phyloP scores from a whole-genome alignment of 176 grass and related monocot species.

The Calamus simplicifolius region DNA sequence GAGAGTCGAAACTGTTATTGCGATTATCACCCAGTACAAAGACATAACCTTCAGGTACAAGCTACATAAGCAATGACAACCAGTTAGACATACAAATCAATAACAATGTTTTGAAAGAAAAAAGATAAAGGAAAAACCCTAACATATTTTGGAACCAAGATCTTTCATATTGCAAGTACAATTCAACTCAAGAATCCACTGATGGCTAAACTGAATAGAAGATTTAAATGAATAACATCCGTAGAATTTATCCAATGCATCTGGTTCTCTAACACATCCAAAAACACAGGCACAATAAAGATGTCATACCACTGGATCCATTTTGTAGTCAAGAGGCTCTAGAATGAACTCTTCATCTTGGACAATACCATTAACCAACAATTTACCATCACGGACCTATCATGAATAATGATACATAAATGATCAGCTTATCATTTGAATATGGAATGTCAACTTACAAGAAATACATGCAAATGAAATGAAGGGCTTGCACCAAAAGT shows the following conservation, averaged over 20 bases:
- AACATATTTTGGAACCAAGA: too few relatives aligned
- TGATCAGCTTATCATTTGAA: slow-evolving; percentile 15
- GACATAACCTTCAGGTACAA: slow-evolving; percentile 64
- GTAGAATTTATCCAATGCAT: too few relatives aligned
- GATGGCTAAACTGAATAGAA: too few relatives aligned
- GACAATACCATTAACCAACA: slow-evolving; percentile 69
- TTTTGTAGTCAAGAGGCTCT: slow-evolving; percentile 65
- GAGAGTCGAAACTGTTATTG: slow-evolving; percentile 94
- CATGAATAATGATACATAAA: background rate
- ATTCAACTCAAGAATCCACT: too few relatives aligned
- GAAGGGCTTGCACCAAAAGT: slow-evolving; percentile 33
- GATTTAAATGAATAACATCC: too few relatives aligned
- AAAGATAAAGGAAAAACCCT: too few relatives aligned
- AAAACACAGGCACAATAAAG: background rate
- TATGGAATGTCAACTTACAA: slow-evolving; percentile 2
- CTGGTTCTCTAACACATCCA: too few relatives aligned
- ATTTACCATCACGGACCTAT: slow-evolving; percentile 74
- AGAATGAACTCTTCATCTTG: slow-evolving; percentile 81
- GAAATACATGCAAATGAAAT: slow-evolving; percentile 1
- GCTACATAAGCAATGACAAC: slow-evolving; percentile 31
- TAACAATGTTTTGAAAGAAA: too few relatives aligned
- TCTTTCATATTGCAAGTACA: too few relatives aligned
- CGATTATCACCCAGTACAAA: slow-evolving; percentile 95
- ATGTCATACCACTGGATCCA: slow-evolving; percentile 56
- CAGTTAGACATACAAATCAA: slow-evolving; percentile 5